Conservation (phyloP, 352 stramenopile genomes). For the Pythium aphanidermatum region DNA sequence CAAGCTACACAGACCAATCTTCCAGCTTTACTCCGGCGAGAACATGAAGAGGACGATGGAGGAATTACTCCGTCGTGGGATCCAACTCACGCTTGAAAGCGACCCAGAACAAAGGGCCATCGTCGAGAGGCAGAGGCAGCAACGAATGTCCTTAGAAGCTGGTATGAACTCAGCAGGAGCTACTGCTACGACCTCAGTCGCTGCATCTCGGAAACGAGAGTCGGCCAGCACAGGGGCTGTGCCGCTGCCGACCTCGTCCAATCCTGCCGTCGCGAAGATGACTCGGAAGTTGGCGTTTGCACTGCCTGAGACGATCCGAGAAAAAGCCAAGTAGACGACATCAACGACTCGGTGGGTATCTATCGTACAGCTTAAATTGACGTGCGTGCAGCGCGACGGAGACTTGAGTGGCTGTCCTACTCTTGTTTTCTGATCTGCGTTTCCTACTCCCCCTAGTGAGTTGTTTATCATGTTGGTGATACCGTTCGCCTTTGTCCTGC, state of each 20-base stretch:
- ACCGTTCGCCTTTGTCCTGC: conserved; percentile 23
- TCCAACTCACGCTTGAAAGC: conserved; percentile 64
- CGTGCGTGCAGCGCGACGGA: too few species aligned
- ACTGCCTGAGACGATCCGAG: conserved; percentile 16
- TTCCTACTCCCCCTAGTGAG: too few species aligned
- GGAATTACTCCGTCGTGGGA: conserved; percentile 43
- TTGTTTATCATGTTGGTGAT: too few species aligned
- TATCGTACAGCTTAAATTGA: conserved; percentile 28
- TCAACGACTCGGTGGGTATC: neutral
- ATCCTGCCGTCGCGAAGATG: too few species aligned
- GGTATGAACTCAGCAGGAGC: neutral
- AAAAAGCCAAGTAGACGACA: conserved; percentile 8
- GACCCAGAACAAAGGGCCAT: conserved; percentile 49
- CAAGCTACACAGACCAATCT: conserved; percentile 23
- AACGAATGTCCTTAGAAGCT: conserved; percentile 20
- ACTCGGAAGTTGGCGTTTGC: conserved; percentile 23
- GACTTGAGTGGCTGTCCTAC: too few species aligned
- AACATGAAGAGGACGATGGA: conserved; percentile 35
- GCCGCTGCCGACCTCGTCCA: neutral
- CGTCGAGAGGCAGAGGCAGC: conserved; percentile 38
- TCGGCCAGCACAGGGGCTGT: neutral
- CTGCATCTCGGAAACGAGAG: conserved; percentile 21
- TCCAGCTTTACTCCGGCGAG: conserved; percentile 43
- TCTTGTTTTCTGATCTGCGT: too few species aligned
- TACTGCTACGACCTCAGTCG: neutral